A percentile compares a stretch with the other conserved stretches of the same genome.
phyloP scores from a whole-genome alignment of 2,329 filamentous ascomycete species.

The Lasiodiplodia hormozganensis region DNA sequence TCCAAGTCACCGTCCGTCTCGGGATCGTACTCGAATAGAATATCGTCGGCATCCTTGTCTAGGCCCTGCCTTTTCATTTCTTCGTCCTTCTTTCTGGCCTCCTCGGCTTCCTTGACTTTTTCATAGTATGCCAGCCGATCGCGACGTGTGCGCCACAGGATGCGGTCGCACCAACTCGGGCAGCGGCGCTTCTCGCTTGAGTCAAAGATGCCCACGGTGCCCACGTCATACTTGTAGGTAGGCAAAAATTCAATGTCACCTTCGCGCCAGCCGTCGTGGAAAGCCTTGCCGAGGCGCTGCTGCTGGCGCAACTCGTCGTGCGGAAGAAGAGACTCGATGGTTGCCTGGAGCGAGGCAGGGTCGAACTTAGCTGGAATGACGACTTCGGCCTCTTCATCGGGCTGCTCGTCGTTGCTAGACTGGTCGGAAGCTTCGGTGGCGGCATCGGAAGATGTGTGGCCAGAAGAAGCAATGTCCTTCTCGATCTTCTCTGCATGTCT shows the following conservation, averaged over 20 bases:
- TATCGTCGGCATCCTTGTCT: constrained; percentile 75
- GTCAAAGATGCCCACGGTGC: constrained; percentile 91
- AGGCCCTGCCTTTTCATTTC: constrained; percentile 85
- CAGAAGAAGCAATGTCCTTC: constrained; percentile 24
- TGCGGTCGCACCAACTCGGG: constrained; percentile 96
- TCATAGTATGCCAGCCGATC: constrained; percentile 72
- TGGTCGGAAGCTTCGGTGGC: not conserved
- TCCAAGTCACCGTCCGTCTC: constrained; percentile 71
- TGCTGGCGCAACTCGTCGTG: constrained; percentile 85
- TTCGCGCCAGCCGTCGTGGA: constrained; percentile 92
- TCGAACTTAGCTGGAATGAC: constrained; percentile 66
- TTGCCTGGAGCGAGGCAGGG: constrained; percentile 86
- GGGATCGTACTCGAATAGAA: constrained; percentile 90
- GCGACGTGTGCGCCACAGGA: constrained; percentile 80
- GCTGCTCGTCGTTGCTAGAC: constrained; percentile 30
- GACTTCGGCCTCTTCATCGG: constrained; percentile 32
- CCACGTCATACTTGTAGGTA: constrained; percentile 97
- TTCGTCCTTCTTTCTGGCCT: constrained; percentile 75
- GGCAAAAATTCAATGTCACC: constrained; percentile 87
- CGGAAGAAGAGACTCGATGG: constrained; percentile 81
- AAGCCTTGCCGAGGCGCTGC: constrained; percentile 77
- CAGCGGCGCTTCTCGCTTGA: constrained; percentile 92
- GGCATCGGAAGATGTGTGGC: constrained; percentile 17
- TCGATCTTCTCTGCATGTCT: constrained; percentile 36
- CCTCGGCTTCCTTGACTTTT: constrained; percentile 68